Evolutionary conservation across 495 filamentous ascomycete genomes (phyloP), one percentile per base, ranked within the genome.

Genomic region (Podospora appendiculata): DNA sequence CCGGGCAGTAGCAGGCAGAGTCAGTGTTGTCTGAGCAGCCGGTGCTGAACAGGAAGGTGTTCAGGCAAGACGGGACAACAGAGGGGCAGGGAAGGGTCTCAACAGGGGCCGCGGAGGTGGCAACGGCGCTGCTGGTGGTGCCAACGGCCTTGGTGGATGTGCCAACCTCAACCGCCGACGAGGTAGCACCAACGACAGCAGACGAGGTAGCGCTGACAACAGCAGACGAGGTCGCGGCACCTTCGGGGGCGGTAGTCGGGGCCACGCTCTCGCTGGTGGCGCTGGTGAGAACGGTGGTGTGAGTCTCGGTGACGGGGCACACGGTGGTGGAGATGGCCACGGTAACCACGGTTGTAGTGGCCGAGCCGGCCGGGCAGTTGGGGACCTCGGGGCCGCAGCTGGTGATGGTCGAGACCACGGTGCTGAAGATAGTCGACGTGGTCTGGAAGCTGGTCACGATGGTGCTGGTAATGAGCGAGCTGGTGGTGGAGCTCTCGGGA

Each of bases 1-100:
- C 76, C 50, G 87, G 85, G 82, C 92, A 97, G 83, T 86, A 97
- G 83, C 93, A 97, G 53, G 72, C 65, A 36, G 78, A 68, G 59
- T 95, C 87, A 45, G 85, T 82, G 83, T 95, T 95, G 73, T 89
- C 87, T 54, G 68, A 75, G 81, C 92, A 96, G 68, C 79, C 78
- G 36, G 83, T 76, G 55, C 73, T 74, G 58, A 84, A 80, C 57
- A 94, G 68, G 89, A 89, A 96, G 58, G 92, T 96, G 81, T 95
- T 94, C 72, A 97, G 76, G 74, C 92, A 97, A 56, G 82, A 82
- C 49, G 91, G 90, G 13, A 97, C 84, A 40, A 87, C 78, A 51
- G 71, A 71, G 45, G 91, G 90, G 78, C 84, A 89, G 41, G 74
- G 68, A 18, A 71, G 70, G 38, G 73, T 75, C 54, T 67, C 71